These are phyloP conservation scores for Rugonectria rugulosa DNA, from an alignment of 2,329 filamentous ascomycete species.

Conservation along the genomic window DNA sequence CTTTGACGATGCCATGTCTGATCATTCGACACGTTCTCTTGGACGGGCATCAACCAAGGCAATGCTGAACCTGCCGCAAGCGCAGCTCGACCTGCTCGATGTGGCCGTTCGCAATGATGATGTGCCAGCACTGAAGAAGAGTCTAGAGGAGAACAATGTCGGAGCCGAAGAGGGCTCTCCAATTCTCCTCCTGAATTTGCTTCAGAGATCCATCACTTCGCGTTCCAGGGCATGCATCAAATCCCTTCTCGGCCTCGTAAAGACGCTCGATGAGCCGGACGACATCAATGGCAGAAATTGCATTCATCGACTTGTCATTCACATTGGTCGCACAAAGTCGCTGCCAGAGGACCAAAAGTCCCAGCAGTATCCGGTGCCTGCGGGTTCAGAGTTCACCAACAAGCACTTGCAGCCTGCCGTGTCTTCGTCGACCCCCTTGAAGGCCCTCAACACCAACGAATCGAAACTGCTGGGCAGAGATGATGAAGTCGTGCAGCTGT, in stretches of 20 bases:
- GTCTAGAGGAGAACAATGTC: conserved; percentile 65
- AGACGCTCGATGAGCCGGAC: conserved; percentile 81
- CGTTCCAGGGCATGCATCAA: conserved; percentile 74
- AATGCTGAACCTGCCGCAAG: conserved; percentile 73
- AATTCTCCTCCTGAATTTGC: conserved; percentile 76
- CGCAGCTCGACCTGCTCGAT: conserved; percentile 75
- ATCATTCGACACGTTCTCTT: conserved; percentile 77
- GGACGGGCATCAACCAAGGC: conserved; percentile 79
- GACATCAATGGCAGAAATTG: conserved; percentile 96
- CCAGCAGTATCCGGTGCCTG: conserved; percentile 58
- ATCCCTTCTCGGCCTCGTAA: conserved; percentile 73
- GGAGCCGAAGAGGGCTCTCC: conserved; percentile 55
- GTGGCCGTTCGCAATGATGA: conserved; percentile 75
- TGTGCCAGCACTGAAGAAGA: conserved; percentile 60
- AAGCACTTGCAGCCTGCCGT: conserved; percentile 84
- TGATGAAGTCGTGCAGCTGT: conserved; percentile 78
- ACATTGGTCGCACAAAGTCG: conserved; percentile 80
- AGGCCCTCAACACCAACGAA: conserved; percentile 71
- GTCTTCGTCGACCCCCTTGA: conserved; percentile 67
- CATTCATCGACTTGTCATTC: conserved; percentile 89
- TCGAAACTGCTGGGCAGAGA: conserved; percentile 70
- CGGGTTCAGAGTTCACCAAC: conserved; percentile 63
- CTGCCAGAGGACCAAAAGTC: conserved; percentile 57
- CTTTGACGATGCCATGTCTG: conserved; percentile 77
- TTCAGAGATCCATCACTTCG: conserved; percentile 79